Evolutionary conservation across 2,329 filamentous ascomycete species (phyloP), one percentile per base, ranked within the genome.

Genomic region (Aaosphaeria pasadenensis): DNA sequence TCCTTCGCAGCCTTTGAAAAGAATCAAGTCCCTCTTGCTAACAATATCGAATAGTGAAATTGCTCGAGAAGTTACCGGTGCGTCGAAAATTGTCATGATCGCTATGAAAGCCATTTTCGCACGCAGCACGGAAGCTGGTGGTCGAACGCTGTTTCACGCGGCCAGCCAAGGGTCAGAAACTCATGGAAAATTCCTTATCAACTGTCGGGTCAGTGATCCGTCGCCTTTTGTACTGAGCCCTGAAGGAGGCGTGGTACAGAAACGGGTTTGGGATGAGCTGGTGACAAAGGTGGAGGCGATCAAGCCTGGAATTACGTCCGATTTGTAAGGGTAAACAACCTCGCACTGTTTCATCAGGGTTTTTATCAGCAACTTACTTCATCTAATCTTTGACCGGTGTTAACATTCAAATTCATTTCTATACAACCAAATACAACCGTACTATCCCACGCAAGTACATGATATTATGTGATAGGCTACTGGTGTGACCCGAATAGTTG

Each of bases 161-260:
- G 73, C 62, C 2, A 43, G 57, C 6, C 55, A 52, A 13, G 72
- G 72, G 0, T 45, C 51, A 4, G 67, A 72, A 50, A 64, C 57
- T 2, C 72, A 76, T 55, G 74, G 74, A 0, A 56, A 70, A 52
- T 76, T 74, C 49, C 44, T 75, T 38, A 66, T 57, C 32, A 59
- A 75, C 43, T 66, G 60, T 17, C 32, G 54, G 44, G 52, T 73
- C 11, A 47, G 46, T 30, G 42, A 52, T 28, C 65, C 65, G 11
- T 60, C 66, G 5, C 45, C 48, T 6, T 61, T 71, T 33, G 72
- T 74, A 5, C 49, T 60, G 46, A 71, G 68, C n/a, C 53, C 57
- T 5, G 67, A 71, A 47, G 74, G 73, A 0, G 55, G 58, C 44
- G 58, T 59, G 47, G 43, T 65, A 42, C 70, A 72, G 57, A 55